phyloP scores from a whole-genome alignment of 2,329 filamentous ascomycete species.

The Pseudogymnoascus sp. region DNA sequence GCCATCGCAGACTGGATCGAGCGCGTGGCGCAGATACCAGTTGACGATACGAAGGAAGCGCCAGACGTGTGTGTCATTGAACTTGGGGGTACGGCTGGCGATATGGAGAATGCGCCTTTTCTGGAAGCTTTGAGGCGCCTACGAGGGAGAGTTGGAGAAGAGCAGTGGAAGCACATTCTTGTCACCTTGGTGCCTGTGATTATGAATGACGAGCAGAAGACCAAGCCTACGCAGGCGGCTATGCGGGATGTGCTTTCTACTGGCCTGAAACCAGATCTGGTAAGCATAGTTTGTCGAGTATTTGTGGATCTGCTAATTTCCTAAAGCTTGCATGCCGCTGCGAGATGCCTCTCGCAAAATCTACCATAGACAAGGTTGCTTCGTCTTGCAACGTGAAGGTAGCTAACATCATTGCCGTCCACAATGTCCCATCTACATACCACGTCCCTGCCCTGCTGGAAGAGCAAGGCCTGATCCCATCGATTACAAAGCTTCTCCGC shows the following conservation, averaged over 20 bases:
- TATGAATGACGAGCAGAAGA: slow-evolving; percentile 68
- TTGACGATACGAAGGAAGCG: slow-evolving; percentile 73
- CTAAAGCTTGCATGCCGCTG: slow-evolving; percentile 87
- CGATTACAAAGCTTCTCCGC: slow-evolving; percentile 58
- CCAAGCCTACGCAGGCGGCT: slow-evolving; percentile 90
- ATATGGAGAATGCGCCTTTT: slow-evolving; percentile 83
- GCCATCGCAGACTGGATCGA: slow-evolving; percentile 94
- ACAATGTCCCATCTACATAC: slow-evolving; percentile 84
- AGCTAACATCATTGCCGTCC: slow-evolving; percentile 78
- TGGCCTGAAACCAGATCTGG: slow-evolving; percentile 56
- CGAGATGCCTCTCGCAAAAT: slow-evolving; percentile 63
- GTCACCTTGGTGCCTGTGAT: slow-evolving; percentile 77
- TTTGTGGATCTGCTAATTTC: slow-evolving; percentile 14
- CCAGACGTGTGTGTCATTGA: slow-evolving; percentile 90
- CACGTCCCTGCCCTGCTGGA: slow-evolving; percentile 87
- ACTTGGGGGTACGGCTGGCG: slow-evolving; percentile 56
- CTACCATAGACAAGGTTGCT: slow-evolving; percentile 79
- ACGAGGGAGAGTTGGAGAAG: slow-evolving; percentile 60
- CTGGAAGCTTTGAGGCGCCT: slow-evolving; percentile 80
- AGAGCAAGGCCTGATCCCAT: slow-evolving; percentile 65
- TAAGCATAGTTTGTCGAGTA: slow-evolving; percentile 31
- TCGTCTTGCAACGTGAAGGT: slow-evolving; percentile 79
- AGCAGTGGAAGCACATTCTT: slow-evolving; percentile 82
- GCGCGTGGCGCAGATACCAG: slow-evolving; percentile 74
- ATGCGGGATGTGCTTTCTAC: slow-evolving; percentile 78